A percentile compares a stretch with the other conserved stretches of the same genome.
phyloP scores from a whole-genome alignment of 1,284 basidiomycete species.

The Trametes versicolor region DNA sequence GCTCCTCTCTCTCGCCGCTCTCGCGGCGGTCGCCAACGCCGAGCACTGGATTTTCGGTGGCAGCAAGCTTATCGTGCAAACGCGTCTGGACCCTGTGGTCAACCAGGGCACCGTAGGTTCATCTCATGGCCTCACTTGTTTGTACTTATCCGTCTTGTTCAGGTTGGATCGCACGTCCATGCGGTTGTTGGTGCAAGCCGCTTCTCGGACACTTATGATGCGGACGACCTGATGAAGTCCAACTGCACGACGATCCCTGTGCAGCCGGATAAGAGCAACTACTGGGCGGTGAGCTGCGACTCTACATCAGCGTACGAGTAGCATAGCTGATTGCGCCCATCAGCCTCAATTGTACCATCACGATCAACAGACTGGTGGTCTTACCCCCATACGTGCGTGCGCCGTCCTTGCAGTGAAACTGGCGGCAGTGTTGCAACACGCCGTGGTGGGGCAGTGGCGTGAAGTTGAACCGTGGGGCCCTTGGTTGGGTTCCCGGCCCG shows the following conservation, averaged over 20 bases:
- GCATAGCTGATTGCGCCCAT: constrained; percentile 1
- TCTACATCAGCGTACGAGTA: background rate
- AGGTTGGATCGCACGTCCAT: constrained; percentile 42
- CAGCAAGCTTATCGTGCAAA: constrained; percentile 37
- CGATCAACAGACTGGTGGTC: constrained; percentile 34
- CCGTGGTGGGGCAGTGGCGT: no score
- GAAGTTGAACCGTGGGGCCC: no score
- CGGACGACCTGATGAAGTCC: constrained; percentile 34
- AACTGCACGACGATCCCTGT: constrained; percentile 41
- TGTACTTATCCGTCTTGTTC: background rate
- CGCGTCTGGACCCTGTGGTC: constrained; percentile 45
- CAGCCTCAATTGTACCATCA: constrained; percentile 40
- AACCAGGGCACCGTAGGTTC: constrained; percentile 35
- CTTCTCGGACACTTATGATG: constrained; percentile 36
- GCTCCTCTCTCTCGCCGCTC: constrained; percentile 33
- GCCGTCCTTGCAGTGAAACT: background rate
- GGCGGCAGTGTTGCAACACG: no score
- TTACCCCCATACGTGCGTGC: constrained; percentile 39
- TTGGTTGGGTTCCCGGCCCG: no score
- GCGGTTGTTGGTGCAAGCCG: constrained; percentile 42
- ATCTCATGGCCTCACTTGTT: background rate
- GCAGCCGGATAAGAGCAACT: constrained; percentile 42
- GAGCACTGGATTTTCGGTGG: constrained; percentile 44
- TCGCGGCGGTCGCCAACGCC: constrained; percentile 38
- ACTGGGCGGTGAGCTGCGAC: constrained; percentile 40